Evolutionary conservation across 768 basidiomycete species (phyloP).

Genomic region (Amanita molliuscula): DNA sequence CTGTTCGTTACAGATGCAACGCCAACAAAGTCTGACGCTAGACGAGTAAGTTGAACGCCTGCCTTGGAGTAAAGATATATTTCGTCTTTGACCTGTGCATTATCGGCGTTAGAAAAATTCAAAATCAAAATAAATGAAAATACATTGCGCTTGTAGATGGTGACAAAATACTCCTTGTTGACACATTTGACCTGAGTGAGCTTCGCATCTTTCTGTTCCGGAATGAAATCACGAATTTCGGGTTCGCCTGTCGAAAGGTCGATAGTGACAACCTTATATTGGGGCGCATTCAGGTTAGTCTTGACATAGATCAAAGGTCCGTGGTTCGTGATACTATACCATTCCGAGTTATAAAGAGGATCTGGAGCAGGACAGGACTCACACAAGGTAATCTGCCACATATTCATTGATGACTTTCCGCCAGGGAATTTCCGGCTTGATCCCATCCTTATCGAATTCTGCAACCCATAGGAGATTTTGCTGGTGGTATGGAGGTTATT

Average conservation of each 20-base stretch:
- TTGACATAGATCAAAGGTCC: background rate
- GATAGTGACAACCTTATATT: background rate
- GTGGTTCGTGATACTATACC: background rate
- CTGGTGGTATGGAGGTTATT: background rate
- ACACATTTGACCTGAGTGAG: too few relatives aligned
- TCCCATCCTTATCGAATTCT: background rate
- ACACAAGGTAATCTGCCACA: background rate
- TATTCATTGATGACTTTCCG: background rate
- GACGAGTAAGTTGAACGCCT: background rate
- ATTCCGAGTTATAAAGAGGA: background rate
- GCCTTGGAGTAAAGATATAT: constrained; percentile 3
- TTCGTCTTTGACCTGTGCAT: background rate
- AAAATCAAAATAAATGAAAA: background rate
- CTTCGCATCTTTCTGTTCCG: too few relatives aligned
- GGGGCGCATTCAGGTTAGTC: background rate
- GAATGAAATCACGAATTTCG: too few relatives aligned
- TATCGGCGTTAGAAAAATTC: background rate
- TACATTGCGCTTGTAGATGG: constrained; percentile 1
- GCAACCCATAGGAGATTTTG: background rate
- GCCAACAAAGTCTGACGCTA: background rate
- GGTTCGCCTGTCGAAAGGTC: too few relatives aligned
- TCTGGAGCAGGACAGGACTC: background rate
- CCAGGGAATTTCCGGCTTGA: background rate
- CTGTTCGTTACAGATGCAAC: background rate
- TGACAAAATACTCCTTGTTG: background rate